phyloP scores from a whole-genome alignment of 192 early-diverging fungal species.

The Linnemannia hyalina region DNA sequence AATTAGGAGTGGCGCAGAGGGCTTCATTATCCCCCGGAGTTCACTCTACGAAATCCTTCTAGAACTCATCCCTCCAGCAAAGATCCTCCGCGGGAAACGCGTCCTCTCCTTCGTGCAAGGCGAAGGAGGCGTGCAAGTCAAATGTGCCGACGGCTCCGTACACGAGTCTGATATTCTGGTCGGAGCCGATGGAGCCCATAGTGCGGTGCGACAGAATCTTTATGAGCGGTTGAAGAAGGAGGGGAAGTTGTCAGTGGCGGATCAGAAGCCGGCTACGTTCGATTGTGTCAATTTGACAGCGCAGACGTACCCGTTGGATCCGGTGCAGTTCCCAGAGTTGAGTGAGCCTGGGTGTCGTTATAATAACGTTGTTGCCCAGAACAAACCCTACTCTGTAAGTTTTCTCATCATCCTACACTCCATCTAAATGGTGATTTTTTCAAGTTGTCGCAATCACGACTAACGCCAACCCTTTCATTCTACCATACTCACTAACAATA shows the following conservation, averaged over 20 bases:
- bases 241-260: background rate
- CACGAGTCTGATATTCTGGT: background rate
- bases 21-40: background rate
- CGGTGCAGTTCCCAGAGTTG: background rate
- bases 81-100: background rate
- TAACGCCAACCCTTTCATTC: background rate
- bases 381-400: conserved; percentile 12
- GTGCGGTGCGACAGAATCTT: conserved; percentile 4
- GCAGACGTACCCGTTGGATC: background rate
- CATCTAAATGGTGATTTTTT: background rate
- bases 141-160: background rate
- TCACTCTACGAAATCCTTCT: background rate
- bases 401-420: background rate
- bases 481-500: background rate
- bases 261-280: background rate
- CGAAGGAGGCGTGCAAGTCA: background rate
- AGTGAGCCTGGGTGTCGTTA: background rate
- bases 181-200: conserved; percentile 4
- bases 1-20: background rate
- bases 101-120: background rate
- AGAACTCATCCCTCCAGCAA: background rate
- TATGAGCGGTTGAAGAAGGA: conserved; percentile 5
- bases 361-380: background rate
- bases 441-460: no score
- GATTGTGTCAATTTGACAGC: background rate